These are phyloP conservation scores for Spirogloea muscicola DNA, from an alignment of 139 green algal genomes.

Conservation along the genomic window DNA sequence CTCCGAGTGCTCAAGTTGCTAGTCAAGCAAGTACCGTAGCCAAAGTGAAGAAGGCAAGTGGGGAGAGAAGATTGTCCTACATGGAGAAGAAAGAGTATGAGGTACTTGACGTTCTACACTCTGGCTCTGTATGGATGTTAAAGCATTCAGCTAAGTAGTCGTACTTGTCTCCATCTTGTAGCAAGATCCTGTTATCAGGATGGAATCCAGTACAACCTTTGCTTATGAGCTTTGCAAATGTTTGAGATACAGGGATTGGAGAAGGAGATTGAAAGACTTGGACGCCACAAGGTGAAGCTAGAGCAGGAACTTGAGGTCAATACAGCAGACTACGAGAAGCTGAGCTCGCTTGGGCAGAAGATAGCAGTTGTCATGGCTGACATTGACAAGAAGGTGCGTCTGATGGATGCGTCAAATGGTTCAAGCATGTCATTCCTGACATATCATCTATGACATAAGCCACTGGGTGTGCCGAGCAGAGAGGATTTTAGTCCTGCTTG, in stretches of 20 bases:
- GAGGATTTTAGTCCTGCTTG: no score
- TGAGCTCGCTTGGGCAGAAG: no score
- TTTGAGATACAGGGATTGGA: constrained; percentile 48
- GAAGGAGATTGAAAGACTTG: constrained; percentile 54
- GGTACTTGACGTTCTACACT: background rate
- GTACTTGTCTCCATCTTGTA: background rate
- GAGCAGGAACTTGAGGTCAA: constrained; percentile 51
- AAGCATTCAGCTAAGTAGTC: background rate
- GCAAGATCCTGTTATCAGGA: background rate
- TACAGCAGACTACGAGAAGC: constrained; percentile 1
- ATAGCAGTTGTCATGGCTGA: no score
- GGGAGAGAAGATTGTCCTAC: no score
- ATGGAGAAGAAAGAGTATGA: constrained; percentile 55
- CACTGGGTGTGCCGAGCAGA: no score
- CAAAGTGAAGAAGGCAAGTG: no score
- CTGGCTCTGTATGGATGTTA: background rate
- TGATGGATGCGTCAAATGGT: no score
- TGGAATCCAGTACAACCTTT: background rate
- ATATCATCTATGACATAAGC: no score
- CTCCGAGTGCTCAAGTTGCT: no score
- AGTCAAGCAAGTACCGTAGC: no score
- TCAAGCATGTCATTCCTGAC: no score
- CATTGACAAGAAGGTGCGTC: no score
- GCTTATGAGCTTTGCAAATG: background rate
- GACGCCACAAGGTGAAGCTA: constrained; percentile 46